phyloP scores from a whole-genome alignment of 192 early-diverging fungal species.

The Coemansia sp. region DNA sequence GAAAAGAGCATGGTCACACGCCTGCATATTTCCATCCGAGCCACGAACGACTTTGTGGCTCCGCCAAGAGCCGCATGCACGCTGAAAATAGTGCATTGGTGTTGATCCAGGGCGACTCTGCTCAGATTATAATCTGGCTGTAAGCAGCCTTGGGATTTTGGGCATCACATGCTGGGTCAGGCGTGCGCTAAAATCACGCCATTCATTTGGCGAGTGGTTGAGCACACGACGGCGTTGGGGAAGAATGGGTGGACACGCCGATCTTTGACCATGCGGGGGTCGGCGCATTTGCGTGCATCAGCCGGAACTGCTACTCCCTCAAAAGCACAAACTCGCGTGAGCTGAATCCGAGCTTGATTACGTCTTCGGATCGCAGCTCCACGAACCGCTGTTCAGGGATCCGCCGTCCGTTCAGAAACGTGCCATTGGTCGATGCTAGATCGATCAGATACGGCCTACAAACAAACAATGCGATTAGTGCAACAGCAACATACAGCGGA shows the following conservation, averaged over 20 bases:
- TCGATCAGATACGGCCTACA: conserved; percentile 91
- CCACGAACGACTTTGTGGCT: neutral
- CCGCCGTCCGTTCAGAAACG: conserved; percentile 76
- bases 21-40: neutral
- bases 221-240: too few species aligned
- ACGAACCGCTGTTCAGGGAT: conserved; percentile 77
- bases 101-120: too few species aligned
- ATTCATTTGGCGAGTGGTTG: too few species aligned
- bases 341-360: conserved; percentile 87
- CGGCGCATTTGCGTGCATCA: neutral
- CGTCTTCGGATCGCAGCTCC: conserved; percentile 80
- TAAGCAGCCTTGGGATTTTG: too few species aligned
- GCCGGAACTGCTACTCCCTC: conserved; percentile 50
- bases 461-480: neutral
- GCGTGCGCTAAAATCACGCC: too few species aligned
- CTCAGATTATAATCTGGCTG: too few species aligned
- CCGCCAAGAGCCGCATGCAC: conserved; percentile 3
- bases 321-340: conserved; percentile 92
- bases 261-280: too few species aligned
- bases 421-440: conserved; percentile 88
- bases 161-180: too few species aligned
- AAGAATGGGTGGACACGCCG: too few species aligned
- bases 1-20: neutral
- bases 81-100: neutral
- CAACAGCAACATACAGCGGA: neutral